Base-by-base conservation (phyloP, 495 filamentous ascomycete species). In the Penicillium egyptiacum region DNA sequence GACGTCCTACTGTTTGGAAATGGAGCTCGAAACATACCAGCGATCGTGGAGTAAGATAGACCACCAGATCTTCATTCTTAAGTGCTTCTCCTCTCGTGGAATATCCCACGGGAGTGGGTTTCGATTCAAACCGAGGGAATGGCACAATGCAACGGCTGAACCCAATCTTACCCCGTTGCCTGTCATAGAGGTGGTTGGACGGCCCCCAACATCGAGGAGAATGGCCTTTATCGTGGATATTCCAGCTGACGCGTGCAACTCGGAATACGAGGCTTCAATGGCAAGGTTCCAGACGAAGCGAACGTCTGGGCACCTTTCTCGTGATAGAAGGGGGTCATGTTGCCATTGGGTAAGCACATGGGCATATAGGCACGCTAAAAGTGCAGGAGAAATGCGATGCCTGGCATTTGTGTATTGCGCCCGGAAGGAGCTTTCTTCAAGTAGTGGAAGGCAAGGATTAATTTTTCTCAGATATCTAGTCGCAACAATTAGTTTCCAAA, bases 41-140 rank as follows among this genome's bases (percentile, higher is more conserved):
- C 57, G 50, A 33, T 59, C 57, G 35, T 55, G 42, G 25, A 59
- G 37, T 17, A 59, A 22, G 6, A 59, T 22, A 14, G 50, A 55
- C 57, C 57, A 59, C 57, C 57, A 59, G 5, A 59, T 47, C 35
- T 50, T 59, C 51, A 59, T 59, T 35, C 57, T 48, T 2, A 55
- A 17, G 20, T 59, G 37, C 17, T 59, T 59, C 20, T 59, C 57
- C 0, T 44, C 47, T 23, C 25, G 31, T 3, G 57, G 57, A 6
- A 59, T 59, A 50, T 59, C 57, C 57, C 57, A 59, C 25, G 57
- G 57, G 6, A 59, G 11, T 8, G 57, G 57, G 2, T 59, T 59
- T 16, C 57, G 50, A 20, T 59, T 59, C 4, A 59, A 41, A 3
- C 57, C 57, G 3, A 59, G 37, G 5, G 57, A 54, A 44, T 59